Evolutionary conservation across 2,329 filamentous ascomycete genomes (phyloP).

Genomic region (Thielaviopsis musarum): DNA sequence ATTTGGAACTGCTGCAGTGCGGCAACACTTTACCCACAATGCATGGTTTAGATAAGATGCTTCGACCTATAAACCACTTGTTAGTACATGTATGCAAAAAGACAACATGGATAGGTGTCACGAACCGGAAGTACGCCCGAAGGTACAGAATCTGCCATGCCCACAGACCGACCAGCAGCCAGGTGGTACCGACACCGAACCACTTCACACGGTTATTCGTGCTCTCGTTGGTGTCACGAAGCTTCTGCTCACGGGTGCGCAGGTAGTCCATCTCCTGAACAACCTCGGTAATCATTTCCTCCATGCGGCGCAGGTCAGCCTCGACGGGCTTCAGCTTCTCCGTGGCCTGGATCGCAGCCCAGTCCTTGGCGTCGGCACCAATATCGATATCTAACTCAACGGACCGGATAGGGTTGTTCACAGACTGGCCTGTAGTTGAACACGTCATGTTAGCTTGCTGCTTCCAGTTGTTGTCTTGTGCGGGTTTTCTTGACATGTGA

Average conservation of each 20-base stretch:
- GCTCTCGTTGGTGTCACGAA: slow-evolving; percentile 97
- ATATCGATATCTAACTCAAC: slow-evolving; percentile 92
- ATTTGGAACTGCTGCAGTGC: neutral
- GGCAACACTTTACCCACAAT: neutral
- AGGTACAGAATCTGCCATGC: slow-evolving; percentile 97
- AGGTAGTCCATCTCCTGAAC: slow-evolving; percentile 95
- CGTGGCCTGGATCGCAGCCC: slow-evolving; percentile 85
- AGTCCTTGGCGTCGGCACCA: slow-evolving; percentile 93
- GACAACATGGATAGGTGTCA: slow-evolving; percentile 5
- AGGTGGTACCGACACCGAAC: slow-evolving; percentile 91
- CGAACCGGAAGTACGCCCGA: slow-evolving; percentile 80
- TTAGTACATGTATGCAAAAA: slow-evolving; percentile 5
- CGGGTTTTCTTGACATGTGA: neutral
- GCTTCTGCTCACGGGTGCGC: slow-evolving; percentile 73
- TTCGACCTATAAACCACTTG: slow-evolving; percentile 34
- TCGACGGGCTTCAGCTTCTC: slow-evolving; percentile 98
- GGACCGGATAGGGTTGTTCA: slow-evolving; percentile 43
- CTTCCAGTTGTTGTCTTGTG: neutral
- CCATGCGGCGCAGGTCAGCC: slow-evolving; percentile 80
- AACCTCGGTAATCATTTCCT: slow-evolving; percentile 78
- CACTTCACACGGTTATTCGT: slow-evolving; percentile 98
- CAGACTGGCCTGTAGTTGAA: slow-evolving; percentile 14
- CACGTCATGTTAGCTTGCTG: neutral
- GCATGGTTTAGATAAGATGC: slow-evolving; percentile 41
- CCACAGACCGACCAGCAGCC: slow-evolving; percentile 74